These are phyloP conservation scores for Primulina huaijiensis DNA, from an alignment of 257 asterid species.

Conservation along the genomic window DNA sequence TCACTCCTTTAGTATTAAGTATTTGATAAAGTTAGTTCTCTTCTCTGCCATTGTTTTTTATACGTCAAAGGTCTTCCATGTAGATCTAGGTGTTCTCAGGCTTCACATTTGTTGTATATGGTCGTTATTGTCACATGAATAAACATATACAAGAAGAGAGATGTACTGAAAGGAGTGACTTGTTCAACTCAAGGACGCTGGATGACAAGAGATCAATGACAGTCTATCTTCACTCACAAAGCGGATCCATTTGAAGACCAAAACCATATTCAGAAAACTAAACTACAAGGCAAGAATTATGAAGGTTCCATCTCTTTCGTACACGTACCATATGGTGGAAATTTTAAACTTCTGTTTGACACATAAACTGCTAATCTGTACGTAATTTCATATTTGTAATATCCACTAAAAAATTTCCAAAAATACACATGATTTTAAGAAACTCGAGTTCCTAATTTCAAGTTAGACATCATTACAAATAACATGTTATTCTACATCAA, in stretches of 20 bases:
- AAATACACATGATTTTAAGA: background rate
- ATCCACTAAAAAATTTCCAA: background rate
- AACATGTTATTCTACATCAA: background rate
- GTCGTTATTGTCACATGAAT: background rate
- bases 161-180: background rate
- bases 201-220: background rate
- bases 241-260: background rate
- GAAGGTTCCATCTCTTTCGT: background rate
- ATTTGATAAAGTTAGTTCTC: background rate
- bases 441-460: background rate
- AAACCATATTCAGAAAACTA: background rate
- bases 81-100: background rate
- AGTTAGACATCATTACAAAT: background rate
- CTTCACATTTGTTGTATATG: background rate
- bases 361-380: background rate
- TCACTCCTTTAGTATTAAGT: background rate
- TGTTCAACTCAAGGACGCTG: background rate
- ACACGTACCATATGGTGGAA: background rate
- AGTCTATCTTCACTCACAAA: background rate
- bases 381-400: background rate
- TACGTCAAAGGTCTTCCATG: background rate
- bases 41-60: background rate
- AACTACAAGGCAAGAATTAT: background rate
- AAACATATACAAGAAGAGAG: background rate
- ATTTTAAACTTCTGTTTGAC: background rate